Evolutionary conservation across 2,329 filamentous ascomycete species (phyloP), one percentile per base, ranked within the genome.

Genomic region (Biscogniauxia marginata): DNA sequence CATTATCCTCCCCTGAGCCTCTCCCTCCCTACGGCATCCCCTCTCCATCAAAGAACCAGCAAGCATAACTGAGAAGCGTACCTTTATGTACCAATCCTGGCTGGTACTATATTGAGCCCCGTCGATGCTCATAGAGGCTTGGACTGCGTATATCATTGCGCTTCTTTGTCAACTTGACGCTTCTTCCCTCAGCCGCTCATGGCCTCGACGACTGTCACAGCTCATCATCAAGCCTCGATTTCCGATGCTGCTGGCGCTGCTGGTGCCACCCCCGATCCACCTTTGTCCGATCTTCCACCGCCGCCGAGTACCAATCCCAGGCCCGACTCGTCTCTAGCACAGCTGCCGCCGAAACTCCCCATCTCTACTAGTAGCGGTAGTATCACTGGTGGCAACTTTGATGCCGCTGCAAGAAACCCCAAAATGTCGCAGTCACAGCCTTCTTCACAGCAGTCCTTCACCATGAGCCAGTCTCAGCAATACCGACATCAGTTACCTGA

Each of bases 371-470:
- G 5, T 16, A 39, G 5, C 6, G n/a, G 9, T 39, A 49, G 22
- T 58, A 48, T 30, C 54, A 51, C 30, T 25, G 60, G 54, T 52
- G 62, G 56, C 57, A 65, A 61, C 58, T 55, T 63, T 57, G 65
- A 64, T 64, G 65, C 61, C 61, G 58, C 57, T 23, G 45, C 54
- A 44, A 55, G 61, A 58, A 55, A 65, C 70, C 69, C 74, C 54
- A 74, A 75, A 53, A 76, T 78, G 67, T 79, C 79, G 55, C 79
- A 81, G 67, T 76, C 75, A 22, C 77, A 77, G 56, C 73, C 75
- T 16, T 77, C 80, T 4, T 82, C 80, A 7, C 82, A 84, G 59
- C 79, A 83, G 53, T 82, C 82, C 49, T 84, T 83, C 67, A 73
- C 72, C 60, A 81, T 84, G 79, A 84, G 79, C 19, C 79, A 54